These are phyloP conservation scores for Diaporthe sp. DNA, from an alignment of 2,329 filamentous ascomycete species.

Conservation along the genomic window DNA sequence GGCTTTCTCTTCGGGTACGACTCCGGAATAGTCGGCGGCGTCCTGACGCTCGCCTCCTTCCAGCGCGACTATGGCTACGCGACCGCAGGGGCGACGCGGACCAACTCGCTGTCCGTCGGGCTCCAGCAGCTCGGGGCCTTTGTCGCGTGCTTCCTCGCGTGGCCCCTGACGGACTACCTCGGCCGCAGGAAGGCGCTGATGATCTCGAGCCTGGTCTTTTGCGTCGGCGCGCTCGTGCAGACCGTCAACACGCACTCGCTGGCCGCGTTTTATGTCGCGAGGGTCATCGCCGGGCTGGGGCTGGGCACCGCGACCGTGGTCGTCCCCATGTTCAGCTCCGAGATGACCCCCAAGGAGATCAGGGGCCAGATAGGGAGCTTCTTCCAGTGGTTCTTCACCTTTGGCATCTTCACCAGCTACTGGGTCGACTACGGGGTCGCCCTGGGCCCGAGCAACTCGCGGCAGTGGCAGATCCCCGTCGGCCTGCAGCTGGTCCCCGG, in stretches of 20 bases:
- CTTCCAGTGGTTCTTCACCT: slow-evolving; percentile 61
- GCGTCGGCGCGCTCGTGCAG: slow-evolving; percentile 58
- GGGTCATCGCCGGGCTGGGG: slow-evolving; percentile 50
- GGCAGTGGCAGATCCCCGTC: slow-evolving; percentile 70
- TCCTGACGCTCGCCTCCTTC: slow-evolving; percentile 49
- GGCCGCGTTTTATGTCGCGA: slow-evolving; percentile 49
- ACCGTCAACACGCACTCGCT: slow-evolving; percentile 57
- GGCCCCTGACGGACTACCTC: slow-evolving; percentile 49
- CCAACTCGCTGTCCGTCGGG: slow-evolving; percentile 49
- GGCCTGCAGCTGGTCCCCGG: slow-evolving; percentile 64
- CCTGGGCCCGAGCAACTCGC: slow-evolving; percentile 46
- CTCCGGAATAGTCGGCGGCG: slow-evolving; percentile 53
- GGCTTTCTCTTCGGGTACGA: slow-evolving; percentile 63
- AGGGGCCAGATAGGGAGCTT: slow-evolving; percentile 58
- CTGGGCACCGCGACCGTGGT: slow-evolving; percentile 52
- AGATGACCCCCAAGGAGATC: slow-evolving; percentile 62
- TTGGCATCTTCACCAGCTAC: slow-evolving; percentile 50
- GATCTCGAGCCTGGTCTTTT: slow-evolving; percentile 58
- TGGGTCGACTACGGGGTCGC: slow-evolving; percentile 62
- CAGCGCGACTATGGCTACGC: slow-evolving; percentile 48
- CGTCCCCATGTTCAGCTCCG: slow-evolving; percentile 58
- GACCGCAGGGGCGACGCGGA: slow-evolving; percentile 44
- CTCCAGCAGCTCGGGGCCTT: slow-evolving; percentile 51
- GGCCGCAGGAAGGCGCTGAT: slow-evolving; percentile 50
- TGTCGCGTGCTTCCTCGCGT: slow-evolving; percentile 51